Conservation (phyloP, 305 asterid genomes). For the Euphrasia arctica region DNA sequence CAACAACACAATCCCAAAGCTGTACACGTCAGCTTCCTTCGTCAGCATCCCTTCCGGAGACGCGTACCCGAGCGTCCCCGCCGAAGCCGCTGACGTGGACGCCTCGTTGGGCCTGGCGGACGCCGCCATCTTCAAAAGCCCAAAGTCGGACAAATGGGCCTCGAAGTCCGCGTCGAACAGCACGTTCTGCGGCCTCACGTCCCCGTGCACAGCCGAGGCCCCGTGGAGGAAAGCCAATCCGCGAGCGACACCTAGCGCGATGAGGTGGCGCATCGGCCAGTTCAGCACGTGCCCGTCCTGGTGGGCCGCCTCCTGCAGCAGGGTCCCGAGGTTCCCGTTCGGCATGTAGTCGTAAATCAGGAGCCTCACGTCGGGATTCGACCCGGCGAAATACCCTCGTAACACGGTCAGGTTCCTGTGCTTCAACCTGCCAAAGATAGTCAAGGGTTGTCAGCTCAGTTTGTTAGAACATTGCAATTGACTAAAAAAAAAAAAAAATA, state of each 20-base stretch:
- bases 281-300: conserved; percentile 78
- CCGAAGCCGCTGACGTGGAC: conserved; percentile 44
- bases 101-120: conserved; percentile 37
- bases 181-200: conserved; percentile 60
- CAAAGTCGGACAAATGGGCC: conserved; percentile 67
- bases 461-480: too few species aligned
- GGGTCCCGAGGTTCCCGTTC: conserved; percentile 60
- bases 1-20: conserved; percentile 62
- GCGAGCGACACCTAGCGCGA: conserved; percentile 69
- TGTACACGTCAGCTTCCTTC: conserved; percentile 53
- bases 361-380: conserved; percentile 42
- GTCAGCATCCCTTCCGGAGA: conserved; percentile 55
- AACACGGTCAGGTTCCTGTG: conserved; percentile 68
- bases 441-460: too few species aligned
- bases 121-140: conserved; percentile 53
- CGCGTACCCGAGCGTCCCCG: conserved; percentile 57
- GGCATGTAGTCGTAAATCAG: conserved; percentile 79
- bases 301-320: conserved; percentile 74
- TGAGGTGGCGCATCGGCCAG: conserved; percentile 84
- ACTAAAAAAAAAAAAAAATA: too few species aligned
- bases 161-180: conserved; percentile 76
- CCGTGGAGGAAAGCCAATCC: conserved; percentile 65
- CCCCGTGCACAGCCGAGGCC: conserved; percentile 52
- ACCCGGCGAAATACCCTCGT: conserved; percentile 63
- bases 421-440: conserved; percentile 44